phyloP scores from a whole-genome alignment of 1,284 basidiomycete genomes.

The Cutaneotrichosporon dermatis region DNA sequence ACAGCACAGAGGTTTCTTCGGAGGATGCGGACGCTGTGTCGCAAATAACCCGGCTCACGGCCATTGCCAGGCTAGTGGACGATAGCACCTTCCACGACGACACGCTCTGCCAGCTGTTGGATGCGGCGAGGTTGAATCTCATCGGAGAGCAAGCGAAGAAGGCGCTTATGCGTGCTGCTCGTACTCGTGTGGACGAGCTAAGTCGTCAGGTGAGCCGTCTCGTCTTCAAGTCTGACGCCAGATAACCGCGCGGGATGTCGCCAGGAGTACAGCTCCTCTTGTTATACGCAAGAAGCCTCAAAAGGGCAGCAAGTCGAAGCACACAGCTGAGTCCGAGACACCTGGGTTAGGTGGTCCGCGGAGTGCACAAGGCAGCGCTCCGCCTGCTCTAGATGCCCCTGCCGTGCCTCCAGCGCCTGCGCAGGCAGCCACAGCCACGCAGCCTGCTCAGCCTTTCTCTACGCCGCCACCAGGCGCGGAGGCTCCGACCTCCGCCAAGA shows the following conservation, averaged over 20 bases:
- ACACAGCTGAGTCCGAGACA: no score
- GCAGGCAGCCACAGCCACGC: no score
- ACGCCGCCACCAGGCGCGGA: no score
- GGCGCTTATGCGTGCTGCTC: constrained; percentile 43
- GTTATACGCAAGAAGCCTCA: constrained; percentile 10
- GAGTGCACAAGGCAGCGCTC: no score
- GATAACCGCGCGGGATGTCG: not conserved
- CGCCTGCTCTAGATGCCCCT: no score
- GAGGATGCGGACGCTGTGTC: not conserved
- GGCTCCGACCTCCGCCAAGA: not conserved
- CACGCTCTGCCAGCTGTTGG: constrained; percentile 45
- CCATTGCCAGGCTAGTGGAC: constrained; percentile 25
- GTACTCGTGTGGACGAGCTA: constrained; percentile 43
- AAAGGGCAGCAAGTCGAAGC: not conserved
- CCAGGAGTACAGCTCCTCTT: constrained; percentile 6
- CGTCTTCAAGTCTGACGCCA: not conserved
- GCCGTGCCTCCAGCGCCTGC: no score
- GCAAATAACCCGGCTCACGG: not conserved
- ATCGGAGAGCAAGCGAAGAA: constrained; percentile 46
- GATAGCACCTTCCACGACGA: constrained; percentile 47
- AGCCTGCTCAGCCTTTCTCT: no score
- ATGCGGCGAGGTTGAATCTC: constrained; percentile 40
- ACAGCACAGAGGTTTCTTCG: not conserved
- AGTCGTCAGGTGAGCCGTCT: constrained; percentile 23
- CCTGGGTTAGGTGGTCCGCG: no score